Evolutionary conservation across 805 yeast species (phyloP).

Genomic region (Komagataella pseudopastoris): DNA sequence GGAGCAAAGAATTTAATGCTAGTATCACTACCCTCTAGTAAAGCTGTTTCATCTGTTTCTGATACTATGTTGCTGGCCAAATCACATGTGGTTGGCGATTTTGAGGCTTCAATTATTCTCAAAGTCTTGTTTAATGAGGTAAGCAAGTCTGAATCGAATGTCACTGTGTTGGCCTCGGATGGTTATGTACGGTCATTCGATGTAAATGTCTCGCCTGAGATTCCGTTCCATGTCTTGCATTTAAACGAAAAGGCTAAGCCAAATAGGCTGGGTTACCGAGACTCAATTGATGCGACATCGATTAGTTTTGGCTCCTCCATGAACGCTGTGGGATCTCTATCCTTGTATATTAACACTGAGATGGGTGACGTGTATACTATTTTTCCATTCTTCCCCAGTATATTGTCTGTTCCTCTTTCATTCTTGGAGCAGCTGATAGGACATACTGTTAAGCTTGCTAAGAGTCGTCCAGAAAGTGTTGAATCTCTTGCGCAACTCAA

Average conservation of each 20-base stretch:
- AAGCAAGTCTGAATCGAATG: conserved; percentile 20
- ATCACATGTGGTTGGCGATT: background rate
- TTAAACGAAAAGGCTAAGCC: background rate
- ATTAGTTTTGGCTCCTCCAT: conserved; percentile 29
- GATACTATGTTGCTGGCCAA: background rate
- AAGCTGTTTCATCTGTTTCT: conserved; percentile 1
- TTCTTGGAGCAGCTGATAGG: conserved; percentile 19
- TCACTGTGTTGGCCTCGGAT: conserved; percentile 22
- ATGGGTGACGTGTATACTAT: conserved; percentile 50
- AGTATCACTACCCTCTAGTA: conserved; percentile 12
- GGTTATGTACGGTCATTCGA: conserved; percentile 17
- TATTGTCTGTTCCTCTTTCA: conserved; percentile 20
- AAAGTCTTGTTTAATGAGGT: conserved; percentile 24
- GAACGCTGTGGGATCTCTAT: conserved; percentile 27
- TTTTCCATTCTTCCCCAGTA: conserved; percentile 49
- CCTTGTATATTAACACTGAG: conserved; percentile 35
- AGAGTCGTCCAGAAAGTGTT: background rate
- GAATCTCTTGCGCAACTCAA: conserved; percentile 6
- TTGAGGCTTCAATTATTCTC: conserved; percentile 8
- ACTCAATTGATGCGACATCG: conserved; percentile 21
- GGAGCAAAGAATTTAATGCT: conserved; percentile 13
- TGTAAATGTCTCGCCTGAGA: conserved; percentile 11
- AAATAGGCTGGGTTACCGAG: background rate
- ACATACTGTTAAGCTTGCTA: conserved; percentile 13
- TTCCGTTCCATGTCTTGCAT: conserved; percentile 8